phyloP scores from a whole-genome alignment of 2,329 filamentous ascomycete genomes.

The Alternaria incomplexa region DNA sequence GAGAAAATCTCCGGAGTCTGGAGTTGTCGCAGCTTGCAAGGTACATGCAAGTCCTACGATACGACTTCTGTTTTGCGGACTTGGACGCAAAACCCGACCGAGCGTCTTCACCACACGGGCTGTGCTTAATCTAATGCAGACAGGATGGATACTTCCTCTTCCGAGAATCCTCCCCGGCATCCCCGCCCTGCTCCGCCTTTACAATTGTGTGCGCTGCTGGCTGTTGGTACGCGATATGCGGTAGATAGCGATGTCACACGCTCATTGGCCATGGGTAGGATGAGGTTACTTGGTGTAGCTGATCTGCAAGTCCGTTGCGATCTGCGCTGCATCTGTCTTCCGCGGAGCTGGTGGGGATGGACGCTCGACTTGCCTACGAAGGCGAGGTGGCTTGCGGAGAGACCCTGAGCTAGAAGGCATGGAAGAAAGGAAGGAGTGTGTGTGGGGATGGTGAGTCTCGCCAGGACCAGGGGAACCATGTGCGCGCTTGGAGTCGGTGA shows the following conservation, averaged over 20 bases:
- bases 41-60: not conserved
- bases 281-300: constrained; percentile 1
- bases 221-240: not conserved
- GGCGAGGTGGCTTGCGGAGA: constrained; percentile 11
- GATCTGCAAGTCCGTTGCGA: constrained; percentile 19
- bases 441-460: not conserved
- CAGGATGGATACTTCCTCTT: constrained; percentile 9
- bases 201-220: not conserved
- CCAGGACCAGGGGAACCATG: not conserved
- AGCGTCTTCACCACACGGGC: constrained; percentile 2
- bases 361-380: constrained; percentile 15
- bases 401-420: constrained; percentile 18
- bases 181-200: not conserved
- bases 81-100: not conserved
- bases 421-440: constrained; percentile 4
- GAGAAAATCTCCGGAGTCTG: not conserved
- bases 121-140: not conserved
- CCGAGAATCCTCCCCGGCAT: constrained; percentile 6
- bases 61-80: not conserved
- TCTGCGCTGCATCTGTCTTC: constrained; percentile 17
- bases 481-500: constrained; percentile 6
- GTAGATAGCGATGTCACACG: not conserved
- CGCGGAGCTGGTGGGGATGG: constrained; percentile 12
- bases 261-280: constrained; percentile 2
- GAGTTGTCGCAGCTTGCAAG: not conserved